These are phyloP conservation scores for Cenchrus fungigraminus DNA, from an alignment of 176 grass and related monocot genomes.

Conservation along the genomic window DNA sequence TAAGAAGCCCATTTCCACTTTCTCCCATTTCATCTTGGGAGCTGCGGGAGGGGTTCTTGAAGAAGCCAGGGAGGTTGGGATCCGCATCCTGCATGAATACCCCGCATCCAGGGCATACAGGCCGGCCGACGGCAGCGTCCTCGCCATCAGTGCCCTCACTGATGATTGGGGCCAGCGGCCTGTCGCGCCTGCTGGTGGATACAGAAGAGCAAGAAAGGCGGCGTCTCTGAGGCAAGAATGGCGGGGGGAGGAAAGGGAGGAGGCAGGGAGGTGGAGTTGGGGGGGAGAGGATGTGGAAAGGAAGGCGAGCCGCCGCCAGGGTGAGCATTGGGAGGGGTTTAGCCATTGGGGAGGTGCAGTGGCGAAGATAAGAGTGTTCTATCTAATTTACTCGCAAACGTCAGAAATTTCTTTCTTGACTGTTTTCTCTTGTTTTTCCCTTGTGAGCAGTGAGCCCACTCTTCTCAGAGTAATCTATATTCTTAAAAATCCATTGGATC, in stretches of 20 bases:
- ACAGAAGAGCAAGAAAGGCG: neutral
- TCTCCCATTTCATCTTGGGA: constrained; percentile 27
- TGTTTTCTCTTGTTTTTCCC: neutral
- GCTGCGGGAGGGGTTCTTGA: constrained; percentile 64
- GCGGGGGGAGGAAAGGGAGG: neutral
- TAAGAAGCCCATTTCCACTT: neutral
- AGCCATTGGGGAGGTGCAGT: constrained; percentile 34
- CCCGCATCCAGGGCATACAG: constrained; percentile 76
- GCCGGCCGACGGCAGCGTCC: constrained; percentile 28
- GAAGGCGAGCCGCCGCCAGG: constrained; percentile 11
- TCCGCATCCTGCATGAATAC: constrained; percentile 92
- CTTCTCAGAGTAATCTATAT: neutral
- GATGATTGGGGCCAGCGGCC: constrained; percentile 36
- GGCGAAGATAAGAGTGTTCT: constrained; percentile 15
- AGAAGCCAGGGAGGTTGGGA: constrained; percentile 82
- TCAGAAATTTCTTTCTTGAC: neutral
- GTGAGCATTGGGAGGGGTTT: constrained; percentile 32
- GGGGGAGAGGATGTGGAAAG: constrained; percentile 14
- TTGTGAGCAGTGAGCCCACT: too few species aligned
- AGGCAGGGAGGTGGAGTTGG: constrained; percentile 10
- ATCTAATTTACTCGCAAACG: neutral
- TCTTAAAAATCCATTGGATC: neutral
- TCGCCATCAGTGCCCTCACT: constrained; percentile 49
- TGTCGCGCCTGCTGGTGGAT: constrained; percentile 26
- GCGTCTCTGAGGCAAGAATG: constrained; percentile 2